These are phyloP conservation scores for Anastatica hierochuntica DNA, from an alignment of 345 rosid species.

Conservation along the genomic window DNA sequence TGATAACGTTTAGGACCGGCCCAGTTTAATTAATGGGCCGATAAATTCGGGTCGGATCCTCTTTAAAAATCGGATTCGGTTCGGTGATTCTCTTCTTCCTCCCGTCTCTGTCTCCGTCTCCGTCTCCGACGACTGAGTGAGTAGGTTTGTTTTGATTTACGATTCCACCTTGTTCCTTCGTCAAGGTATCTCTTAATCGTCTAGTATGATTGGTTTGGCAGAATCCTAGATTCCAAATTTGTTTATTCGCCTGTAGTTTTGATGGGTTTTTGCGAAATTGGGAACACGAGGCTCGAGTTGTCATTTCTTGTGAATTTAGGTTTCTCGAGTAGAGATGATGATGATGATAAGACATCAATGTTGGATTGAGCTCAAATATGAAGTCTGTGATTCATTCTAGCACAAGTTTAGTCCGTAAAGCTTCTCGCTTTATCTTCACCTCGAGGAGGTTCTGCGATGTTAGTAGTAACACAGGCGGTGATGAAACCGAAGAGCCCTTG, in stretches of 20 bases:
- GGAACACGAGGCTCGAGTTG: not conserved
- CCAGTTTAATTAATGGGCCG: not conserved
- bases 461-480: constrained; percentile 22
- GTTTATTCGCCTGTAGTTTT: not conserved
- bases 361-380: constrained; percentile 28
- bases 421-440: constrained; percentile 18
- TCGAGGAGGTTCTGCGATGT: constrained; percentile 33
- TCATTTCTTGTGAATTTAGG: not conserved
- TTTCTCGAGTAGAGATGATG: constrained; percentile 27
- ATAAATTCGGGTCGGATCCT: not conserved
- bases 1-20: too few relatives aligned
- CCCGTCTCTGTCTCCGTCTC: too few relatives aligned
- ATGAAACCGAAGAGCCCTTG: constrained; percentile 45
- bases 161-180: too few relatives aligned
- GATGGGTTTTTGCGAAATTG: constrained; percentile 12
- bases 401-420: constrained; percentile 28
- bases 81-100: not conserved
- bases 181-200: not conserved
- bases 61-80: not conserved
- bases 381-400: constrained; percentile 31
- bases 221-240: constrained; percentile 1
- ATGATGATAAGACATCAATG: constrained; percentile 26
- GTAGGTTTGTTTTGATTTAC: too few relatives aligned
- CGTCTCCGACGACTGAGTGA: too few relatives aligned
- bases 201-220: not conserved